Evolutionary conservation across 257 asterid genomes (phyloP).

Genomic region (Solanum chiquidenum): DNA sequence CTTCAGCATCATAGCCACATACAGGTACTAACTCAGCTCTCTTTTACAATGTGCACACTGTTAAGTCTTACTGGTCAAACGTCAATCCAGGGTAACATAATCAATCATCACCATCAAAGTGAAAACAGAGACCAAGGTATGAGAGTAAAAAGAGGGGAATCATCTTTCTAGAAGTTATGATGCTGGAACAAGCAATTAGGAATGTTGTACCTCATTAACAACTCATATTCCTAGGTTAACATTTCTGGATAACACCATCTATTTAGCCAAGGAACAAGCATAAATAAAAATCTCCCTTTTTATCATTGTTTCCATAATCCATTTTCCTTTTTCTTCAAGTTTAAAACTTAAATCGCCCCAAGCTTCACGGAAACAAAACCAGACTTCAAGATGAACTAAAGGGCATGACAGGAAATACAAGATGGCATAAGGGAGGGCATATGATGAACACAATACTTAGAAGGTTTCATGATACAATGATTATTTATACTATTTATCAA

Average conservation of each 20-base stretch:
- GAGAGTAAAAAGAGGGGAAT: background rate
- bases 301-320: background rate
- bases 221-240: background rate
- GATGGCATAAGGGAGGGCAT: background rate
- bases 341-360: background rate
- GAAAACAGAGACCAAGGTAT: background rate
- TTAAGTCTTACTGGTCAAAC: background rate
- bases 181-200: background rate
- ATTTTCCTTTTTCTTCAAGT: background rate
- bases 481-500: background rate
- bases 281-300: background rate
- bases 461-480: background rate
- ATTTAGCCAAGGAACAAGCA: background rate
- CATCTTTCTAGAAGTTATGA: background rate
- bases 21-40: background rate
- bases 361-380: background rate
- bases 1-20: background rate
- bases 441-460: background rate
- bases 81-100: background rate
- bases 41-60: background rate
- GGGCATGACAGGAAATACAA: background rate
- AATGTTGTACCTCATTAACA: background rate
- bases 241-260: background rate
- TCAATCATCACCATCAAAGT: background rate
- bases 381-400: background rate